Evolutionary conservation across 257 asterid species (phyloP).

Genomic region (Craterostigma plantagineum): DNA sequence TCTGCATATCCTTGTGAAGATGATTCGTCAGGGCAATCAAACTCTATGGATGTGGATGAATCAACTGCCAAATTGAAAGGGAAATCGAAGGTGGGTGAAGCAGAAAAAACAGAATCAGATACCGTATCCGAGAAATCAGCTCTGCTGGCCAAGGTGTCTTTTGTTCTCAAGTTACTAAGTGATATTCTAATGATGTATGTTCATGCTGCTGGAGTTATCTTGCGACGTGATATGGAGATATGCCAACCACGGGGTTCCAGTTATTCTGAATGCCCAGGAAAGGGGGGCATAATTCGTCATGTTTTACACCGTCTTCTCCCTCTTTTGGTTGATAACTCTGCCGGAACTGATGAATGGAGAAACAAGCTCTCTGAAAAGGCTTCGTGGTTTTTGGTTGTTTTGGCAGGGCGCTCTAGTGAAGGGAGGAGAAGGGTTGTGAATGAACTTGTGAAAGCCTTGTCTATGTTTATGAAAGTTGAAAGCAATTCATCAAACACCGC

Average conservation of each 20-base stretch:
- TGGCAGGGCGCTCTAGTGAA: conserved; percentile 90
- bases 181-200: conserved; percentile 88
- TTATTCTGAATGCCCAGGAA: conserved; percentile 39
- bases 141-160: conserved; percentile 66
- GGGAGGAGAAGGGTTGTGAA: conserved; percentile 89
- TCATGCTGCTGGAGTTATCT: conserved; percentile 76
- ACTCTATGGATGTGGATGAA: conserved; percentile 89
- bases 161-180: conserved; percentile 80
- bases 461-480: conserved; percentile 40
- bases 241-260: conserved; percentile 52
- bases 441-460: conserved; percentile 77
- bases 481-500: conserved; percentile 30
- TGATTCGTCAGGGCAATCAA: conserved; percentile 22
- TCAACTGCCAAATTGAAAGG: conserved; percentile 66
- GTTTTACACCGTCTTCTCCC: conserved; percentile 78
- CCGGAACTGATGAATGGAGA: conserved; percentile 89
- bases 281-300: conserved; percentile 80
- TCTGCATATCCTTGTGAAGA: conserved; percentile 42
- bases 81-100: conserved; percentile 80
- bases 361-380: conserved; percentile 91
- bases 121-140: conserved; percentile 56
- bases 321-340: conserved; percentile 58
- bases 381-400: conserved; percentile 84
- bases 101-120: conserved; percentile 32
- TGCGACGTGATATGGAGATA: conserved; percentile 72